phyloP scores from a whole-genome alignment of 192 early-diverging fungal species.

The Coemansia erecta region DNA sequence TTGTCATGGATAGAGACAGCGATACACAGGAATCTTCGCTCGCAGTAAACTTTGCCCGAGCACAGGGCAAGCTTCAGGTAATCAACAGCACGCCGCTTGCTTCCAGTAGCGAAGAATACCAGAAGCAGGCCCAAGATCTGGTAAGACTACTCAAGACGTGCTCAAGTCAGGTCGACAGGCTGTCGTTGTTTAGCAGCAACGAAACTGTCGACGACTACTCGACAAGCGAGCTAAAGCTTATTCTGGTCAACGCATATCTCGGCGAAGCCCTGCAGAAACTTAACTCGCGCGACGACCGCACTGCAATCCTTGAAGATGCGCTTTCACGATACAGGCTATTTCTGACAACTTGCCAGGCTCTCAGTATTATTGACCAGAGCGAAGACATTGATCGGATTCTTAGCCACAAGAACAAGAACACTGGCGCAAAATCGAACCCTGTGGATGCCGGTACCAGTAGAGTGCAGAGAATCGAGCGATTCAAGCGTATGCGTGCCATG shows the following conservation, averaged over 20 bases:
- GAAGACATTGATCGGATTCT: slow-evolving; percentile 61
- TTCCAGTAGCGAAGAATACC: slow-evolving; percentile 43
- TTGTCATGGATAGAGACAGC: not conserved
- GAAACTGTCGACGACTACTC: slow-evolving; percentile 87
- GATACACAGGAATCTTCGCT: slow-evolving; percentile 15
- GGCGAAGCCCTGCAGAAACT: slow-evolving; percentile 44
- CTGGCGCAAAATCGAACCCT: slow-evolving; percentile 18
- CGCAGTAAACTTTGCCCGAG: slow-evolving; percentile 31
- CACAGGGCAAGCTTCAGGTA: slow-evolving; percentile 33
- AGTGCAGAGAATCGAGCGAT: slow-evolving; percentile 46
- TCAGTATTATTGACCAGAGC: slow-evolving; percentile 16
- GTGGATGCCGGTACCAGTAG: slow-evolving; percentile 17
- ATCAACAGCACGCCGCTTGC: slow-evolving; percentile 22
- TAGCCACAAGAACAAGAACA: slow-evolving; percentile 46
- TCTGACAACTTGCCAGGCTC: slow-evolving; percentile 17
- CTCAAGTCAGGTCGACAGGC: slow-evolving; percentile 31
- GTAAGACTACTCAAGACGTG: slow-evolving; percentile 25
- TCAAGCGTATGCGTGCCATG: slow-evolving; percentile 58
- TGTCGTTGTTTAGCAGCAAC: slow-evolving; percentile 81
- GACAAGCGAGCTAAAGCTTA: slow-evolving; percentile 69
- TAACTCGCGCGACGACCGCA: slow-evolving; percentile 2
- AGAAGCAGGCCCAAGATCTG: slow-evolving; percentile 17
- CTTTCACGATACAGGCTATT: slow-evolving; percentile 23
- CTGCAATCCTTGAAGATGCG: slow-evolving; percentile 20
- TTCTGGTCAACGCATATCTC: slow-evolving; percentile 31